A percentile compares a stretch with the other conserved stretches of the same genome.
These are phyloP conservation scores for Bryoglossum gracile DNA, from an alignment of 495 filamentous ascomycete genomes.

Conservation along the genomic window DNA sequence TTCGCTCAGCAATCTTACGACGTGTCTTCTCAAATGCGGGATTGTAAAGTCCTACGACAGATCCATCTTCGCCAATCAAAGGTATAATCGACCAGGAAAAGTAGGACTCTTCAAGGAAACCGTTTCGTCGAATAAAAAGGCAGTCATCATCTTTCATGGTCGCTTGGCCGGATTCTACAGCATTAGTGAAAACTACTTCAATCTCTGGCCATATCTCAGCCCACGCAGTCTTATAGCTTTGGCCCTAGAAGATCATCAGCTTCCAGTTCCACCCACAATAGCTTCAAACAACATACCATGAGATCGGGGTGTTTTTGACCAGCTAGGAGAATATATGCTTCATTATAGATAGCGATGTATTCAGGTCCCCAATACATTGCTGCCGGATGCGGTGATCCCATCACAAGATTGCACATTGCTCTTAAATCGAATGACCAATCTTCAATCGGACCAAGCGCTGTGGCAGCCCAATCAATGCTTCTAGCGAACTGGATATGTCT, in stretches of 20 bases:
- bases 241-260: conserved; percentile 28
- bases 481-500: conserved; percentile 59
- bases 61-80: conserved; percentile 53
- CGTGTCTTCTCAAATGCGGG: conserved; percentile 63
- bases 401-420: conserved; percentile 58
- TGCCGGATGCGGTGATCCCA: conserved; percentile 64
- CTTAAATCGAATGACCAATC: conserved; percentile 54
- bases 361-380: conserved; percentile 68
- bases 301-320: conserved; percentile 61
- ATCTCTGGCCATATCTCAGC: conserved; percentile 59
- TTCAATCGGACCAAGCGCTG: conserved; percentile 58
- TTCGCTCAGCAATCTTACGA: conserved; percentile 54
- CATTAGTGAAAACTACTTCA: conserved; percentile 50
- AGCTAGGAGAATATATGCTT: conserved; percentile 60
- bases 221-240: conserved; percentile 56
- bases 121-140: conserved; percentile 53
- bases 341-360: conserved; percentile 63
- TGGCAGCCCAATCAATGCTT: conserved; percentile 57
- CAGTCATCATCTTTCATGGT: conserved; percentile 71
- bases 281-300: conserved; percentile 37
- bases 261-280: background rate
- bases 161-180: conserved; percentile 52
- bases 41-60: conserved; percentile 59
- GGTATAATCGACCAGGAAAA: conserved; percentile 65
- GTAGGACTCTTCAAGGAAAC: conserved; percentile 59